These are phyloP conservation scores for Angomonas ambiguus DNA, from an alignment of 208 protist genomes.

Conservation along the genomic window DNA sequence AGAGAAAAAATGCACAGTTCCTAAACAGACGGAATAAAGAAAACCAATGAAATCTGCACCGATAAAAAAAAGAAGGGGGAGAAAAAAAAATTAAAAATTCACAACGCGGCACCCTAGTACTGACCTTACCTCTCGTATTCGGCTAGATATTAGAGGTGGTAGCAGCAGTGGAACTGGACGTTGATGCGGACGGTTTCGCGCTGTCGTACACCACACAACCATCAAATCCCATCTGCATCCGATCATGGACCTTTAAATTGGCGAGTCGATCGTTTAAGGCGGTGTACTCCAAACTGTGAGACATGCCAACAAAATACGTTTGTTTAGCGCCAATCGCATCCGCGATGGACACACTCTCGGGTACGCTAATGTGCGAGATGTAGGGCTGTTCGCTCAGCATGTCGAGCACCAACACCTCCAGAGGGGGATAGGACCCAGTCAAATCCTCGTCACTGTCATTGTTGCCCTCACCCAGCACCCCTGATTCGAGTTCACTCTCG, in stretches of 20 bases:
- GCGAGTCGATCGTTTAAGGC: constrained; percentile 22
- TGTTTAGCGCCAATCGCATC: constrained; percentile 23
- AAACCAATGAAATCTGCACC: neutral
- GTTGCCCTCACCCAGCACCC: neutral
- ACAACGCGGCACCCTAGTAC: neutral
- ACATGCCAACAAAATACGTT: constrained; percentile 62
- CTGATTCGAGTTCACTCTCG: neutral
- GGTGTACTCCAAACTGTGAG: constrained; percentile 38
- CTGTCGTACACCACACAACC: constrained; percentile 37
- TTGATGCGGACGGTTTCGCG: neutral
- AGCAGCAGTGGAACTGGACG: constrained; percentile 3
- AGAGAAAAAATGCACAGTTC: neutral
- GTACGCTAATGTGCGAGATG: constrained; percentile 39
- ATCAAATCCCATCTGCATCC: constrained; percentile 48
- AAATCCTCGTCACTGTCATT: neutral
- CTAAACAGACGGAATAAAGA: neutral
- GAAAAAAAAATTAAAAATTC: neutral
- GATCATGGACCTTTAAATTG: constrained; percentile 18
- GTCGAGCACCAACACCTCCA: constrained; percentile 46
- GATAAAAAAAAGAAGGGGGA: neutral
- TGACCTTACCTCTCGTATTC: neutral
- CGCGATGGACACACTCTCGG: constrained; percentile 30
- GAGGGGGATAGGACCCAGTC: neutral
- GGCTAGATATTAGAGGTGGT: neutral
- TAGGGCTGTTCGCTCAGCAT: constrained; percentile 34